These are phyloP conservation scores for Stellera chamaejasme DNA, from an alignment of 345 rosid species.

Conservation along the genomic window DNA sequence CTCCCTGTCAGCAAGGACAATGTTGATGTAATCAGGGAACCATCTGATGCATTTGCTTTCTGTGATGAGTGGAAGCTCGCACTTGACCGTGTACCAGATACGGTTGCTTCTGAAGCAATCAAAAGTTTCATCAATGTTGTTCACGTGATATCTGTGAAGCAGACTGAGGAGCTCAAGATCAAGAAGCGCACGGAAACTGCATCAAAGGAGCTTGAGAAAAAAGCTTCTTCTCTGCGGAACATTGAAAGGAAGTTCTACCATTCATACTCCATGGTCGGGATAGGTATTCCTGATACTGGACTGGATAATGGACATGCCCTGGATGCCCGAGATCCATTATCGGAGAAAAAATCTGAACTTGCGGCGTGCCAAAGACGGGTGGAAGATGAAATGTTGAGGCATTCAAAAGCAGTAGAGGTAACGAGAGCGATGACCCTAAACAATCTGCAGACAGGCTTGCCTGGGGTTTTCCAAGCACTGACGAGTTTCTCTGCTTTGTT, in stretches of 20 bases:
- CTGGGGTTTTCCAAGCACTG: constrained; percentile 88
- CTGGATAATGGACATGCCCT: constrained; percentile 51
- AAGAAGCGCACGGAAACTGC: constrained; percentile 69
- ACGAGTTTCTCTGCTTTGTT: constrained; percentile 81
- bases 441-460: constrained; percentile 83
- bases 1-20: constrained; percentile 60
- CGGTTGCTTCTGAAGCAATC: constrained; percentile 97
- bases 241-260: constrained; percentile 91
- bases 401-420: constrained; percentile 83
- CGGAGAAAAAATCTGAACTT: constrained; percentile 80
- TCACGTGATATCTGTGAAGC: constrained; percentile 69
- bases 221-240: constrained; percentile 78
- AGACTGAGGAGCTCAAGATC: constrained; percentile 72
- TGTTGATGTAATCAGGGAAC: constrained; percentile 25
- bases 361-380: constrained; percentile 81
- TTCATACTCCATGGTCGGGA: constrained; percentile 85
- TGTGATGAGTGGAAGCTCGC: constrained; percentile 95
- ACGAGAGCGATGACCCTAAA: constrained; percentile 89
- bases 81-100: constrained; percentile 88
- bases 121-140: constrained; percentile 88
- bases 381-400: constrained; percentile 86
- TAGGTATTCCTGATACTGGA: constrained; percentile 69
- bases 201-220: constrained; percentile 88
- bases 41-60: constrained; percentile 50
- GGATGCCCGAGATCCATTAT: constrained; percentile 88